A percentile compares a stretch with the other conserved stretches of the same genome.
These are phyloP conservation scores for Fimicolochytrium jonesii DNA, from an alignment of 192 early-diverging fungal genomes.

Conservation along the genomic window DNA sequence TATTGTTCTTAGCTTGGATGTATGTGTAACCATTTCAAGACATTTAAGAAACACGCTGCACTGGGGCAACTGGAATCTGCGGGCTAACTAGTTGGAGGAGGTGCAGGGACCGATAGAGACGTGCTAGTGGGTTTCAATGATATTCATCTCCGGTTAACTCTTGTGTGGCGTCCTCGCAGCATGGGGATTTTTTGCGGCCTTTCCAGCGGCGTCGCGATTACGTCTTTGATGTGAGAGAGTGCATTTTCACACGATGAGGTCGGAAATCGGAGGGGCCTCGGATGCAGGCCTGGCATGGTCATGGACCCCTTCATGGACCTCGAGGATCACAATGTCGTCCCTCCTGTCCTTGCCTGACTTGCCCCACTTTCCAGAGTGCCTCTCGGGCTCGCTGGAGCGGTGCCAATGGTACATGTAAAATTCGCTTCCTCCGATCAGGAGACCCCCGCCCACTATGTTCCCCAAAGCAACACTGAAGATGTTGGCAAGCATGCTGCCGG, in stretches of 20 bases:
- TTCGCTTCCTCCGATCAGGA: slow-evolving; percentile 28
- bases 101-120: too few relatives aligned
- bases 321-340: neutral
- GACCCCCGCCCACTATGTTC: slow-evolving; percentile 31
- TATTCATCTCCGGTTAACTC: too few relatives aligned
- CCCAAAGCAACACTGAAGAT: slow-evolving; percentile 18
- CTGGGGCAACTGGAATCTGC: too few relatives aligned
- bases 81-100: too few relatives aligned
- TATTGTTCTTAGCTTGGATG: too few relatives aligned
- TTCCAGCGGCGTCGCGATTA: too few relatives aligned
- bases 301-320: neutral
- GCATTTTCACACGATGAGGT: slow-evolving; percentile 6
- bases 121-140: too few relatives aligned
- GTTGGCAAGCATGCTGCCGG: slow-evolving; percentile 13
- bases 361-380: slow-evolving; percentile 21
- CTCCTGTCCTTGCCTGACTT: neutral
- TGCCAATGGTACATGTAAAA: slow-evolving; percentile 37
- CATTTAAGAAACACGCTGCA: too few relatives aligned
- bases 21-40: too few relatives aligned
- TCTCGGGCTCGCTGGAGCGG: slow-evolving; percentile 3
- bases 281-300: neutral
- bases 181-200: too few relatives aligned
- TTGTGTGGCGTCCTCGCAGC: too few relatives aligned
- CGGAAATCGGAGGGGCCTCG: neutral
- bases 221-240: slow-evolving; percentile 1